Evolutionary conservation across 805 yeast genomes (phyloP), one percentile per base, ranked within the genome.

Genomic region (Komagataella kurtzmanii): DNA sequence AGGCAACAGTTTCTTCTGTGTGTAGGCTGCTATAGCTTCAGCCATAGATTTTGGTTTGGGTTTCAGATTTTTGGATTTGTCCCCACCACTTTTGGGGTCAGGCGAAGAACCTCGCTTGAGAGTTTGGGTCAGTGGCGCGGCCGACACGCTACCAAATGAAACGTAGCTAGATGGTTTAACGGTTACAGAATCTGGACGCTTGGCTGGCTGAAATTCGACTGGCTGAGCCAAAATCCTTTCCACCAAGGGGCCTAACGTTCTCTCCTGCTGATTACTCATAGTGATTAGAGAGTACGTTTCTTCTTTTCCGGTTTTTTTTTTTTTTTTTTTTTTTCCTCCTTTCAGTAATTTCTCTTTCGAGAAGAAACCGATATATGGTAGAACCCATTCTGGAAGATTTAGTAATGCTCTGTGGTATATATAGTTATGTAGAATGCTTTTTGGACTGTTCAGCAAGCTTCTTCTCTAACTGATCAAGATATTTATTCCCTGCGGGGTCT

Each of bases 161-260:
- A 75, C 72, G 64, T 81, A 84, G 55, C 71, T 67, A 3, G 76
- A 64, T 1, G 80, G 83, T 59, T 64, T 72, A 49, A 68, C 59
- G 17, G 72, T 60, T 12, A 70, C 69, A 18, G 70, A 66, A 60
- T 79, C 85, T 5, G 80, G 77, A 51, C 67, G 67, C 55, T 73
- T 77, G 14, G 87, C 89, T 3, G 79, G 71, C 51, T 75, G 79
- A 64, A 87, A 88, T 24, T 71, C 71, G 50, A 83, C 62, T 7
- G 88, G 89, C 52, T 77, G 76, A 24, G 81, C 66, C 45, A 82
- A 68, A 52, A 83, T 72, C 58, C 85, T 71, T 58, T 81, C 86
- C 54, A 81, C 77, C 47, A 80, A 62, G n/a, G 87, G 86, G n/a
- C 40, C 40, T 30, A 49, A 77, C 71, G 24, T 66, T 59, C 40